Conservation (phyloP, 2,329 filamentous ascomycete species). For the Calonectria fujianensis region DNA sequence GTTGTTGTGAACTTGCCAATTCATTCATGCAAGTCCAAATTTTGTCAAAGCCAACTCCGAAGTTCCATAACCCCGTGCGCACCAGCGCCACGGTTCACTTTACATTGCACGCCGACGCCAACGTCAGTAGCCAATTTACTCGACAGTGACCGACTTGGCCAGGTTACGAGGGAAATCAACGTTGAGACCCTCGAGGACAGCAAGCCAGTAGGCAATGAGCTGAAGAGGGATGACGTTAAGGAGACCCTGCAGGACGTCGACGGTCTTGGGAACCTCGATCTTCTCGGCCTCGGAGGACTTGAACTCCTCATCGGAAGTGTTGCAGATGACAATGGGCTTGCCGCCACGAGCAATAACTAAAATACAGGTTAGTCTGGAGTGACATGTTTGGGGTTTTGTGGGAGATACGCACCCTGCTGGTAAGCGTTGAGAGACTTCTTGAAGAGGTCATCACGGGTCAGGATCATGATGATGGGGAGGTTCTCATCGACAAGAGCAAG, state of each 20-base stretch:
- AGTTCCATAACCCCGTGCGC: constrained; percentile 52
- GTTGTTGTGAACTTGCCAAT: constrained; percentile 49
- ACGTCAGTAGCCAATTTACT: constrained; percentile 75
- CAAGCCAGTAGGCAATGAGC: constrained; percentile 99
- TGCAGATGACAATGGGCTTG: constrained; percentile 99
- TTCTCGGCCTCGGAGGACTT: constrained; percentile 91
- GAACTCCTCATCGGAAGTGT: constrained; percentile 92
- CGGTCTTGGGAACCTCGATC: constrained; percentile 97
- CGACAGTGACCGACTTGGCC: constrained; percentile 98
- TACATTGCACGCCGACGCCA: constrained; percentile 47
- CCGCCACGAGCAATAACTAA: constrained; percentile 94
- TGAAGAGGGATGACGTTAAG: constrained; percentile 98
- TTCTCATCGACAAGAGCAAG: constrained; percentile 98
- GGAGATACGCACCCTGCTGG: constrained; percentile 84
- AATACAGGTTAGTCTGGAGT: constrained; percentile 45
- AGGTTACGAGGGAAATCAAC: constrained; percentile 99
- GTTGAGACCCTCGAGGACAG: constrained; percentile 95
- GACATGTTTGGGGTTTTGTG: neutral
- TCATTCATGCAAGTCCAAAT: constrained; percentile 50
- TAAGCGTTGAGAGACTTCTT: constrained; percentile 99
- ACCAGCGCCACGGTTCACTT: constrained; percentile 48
- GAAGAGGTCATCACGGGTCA: constrained; percentile 96
- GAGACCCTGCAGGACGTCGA: constrained; percentile 96
- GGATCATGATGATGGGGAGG: constrained; percentile 99
- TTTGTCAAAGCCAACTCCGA: constrained; percentile 56